Conservation (phyloP, 169 alveolate genomes). For the Plasmodium chabaudi region DNA sequence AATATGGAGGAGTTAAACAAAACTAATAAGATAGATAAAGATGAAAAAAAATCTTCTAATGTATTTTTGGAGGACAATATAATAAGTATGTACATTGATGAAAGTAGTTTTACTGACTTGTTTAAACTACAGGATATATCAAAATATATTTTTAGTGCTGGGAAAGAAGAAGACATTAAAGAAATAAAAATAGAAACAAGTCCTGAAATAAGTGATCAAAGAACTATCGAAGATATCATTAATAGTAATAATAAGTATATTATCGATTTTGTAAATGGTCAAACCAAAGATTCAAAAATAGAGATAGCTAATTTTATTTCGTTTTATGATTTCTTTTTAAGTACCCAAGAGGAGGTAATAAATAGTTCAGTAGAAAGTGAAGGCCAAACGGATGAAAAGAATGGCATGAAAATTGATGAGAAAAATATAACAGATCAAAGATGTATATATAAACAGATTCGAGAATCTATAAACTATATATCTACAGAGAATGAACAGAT, state of each 20-base stretch:
- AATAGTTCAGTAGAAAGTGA: not conserved
- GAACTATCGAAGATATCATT: constrained; percentile 17
- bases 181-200: not conserved
- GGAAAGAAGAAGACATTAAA: not conserved
- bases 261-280: constrained; percentile 19
- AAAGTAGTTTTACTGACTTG: constrained; percentile 25
- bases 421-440: constrained; percentile 8
- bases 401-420: too few relatives aligned
- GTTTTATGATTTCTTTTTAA: constrained; percentile 48
- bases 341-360: not conserved
- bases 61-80: not conserved
- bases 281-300: constrained; percentile 10
- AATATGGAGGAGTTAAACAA: not conserved
- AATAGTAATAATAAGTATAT: constrained; percentile 38
- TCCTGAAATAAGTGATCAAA: not conserved
- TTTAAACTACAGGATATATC: constrained; percentile 21
- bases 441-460: constrained; percentile 17
- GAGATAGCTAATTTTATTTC: constrained; percentile 73
- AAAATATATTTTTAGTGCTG: constrained; percentile 7
- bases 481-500: constrained; percentile 12
- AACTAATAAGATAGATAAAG: not conserved
- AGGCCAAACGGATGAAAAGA: too few relatives aligned
- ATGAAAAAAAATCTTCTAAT: not conserved
- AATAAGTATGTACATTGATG: constrained; percentile 26
- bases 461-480: constrained; percentile 36